A percentile compares a stretch with the other conserved stretches of the same genome.
Conservation (phyloP, 176 grass and related monocot species). For the Guadua angustifolia region DNA sequence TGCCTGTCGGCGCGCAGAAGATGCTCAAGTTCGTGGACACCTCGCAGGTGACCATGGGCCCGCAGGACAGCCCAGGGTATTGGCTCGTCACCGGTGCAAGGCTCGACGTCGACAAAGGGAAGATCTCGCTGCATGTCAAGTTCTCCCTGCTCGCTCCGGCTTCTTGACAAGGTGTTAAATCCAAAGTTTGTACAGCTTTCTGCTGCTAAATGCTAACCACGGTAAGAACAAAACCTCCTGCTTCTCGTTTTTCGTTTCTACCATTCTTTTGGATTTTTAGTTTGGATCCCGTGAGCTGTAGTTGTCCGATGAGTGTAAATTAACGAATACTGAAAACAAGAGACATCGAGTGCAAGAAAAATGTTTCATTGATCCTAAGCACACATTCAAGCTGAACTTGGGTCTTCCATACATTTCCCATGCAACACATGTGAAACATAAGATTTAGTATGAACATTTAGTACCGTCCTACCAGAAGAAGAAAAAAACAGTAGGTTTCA, state of each 20-base stretch:
- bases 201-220: slow-evolving; percentile 36
- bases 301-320: neutral
- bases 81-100: slow-evolving; percentile 92
- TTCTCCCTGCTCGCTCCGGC: slow-evolving; percentile 73
- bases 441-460: neutral
- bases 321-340: neutral
- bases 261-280: slow-evolving; percentile 20
- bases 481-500: neutral
- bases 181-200: slow-evolving; percentile 12
- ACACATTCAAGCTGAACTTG: neutral
- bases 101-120: slow-evolving; percentile 80
- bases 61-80: slow-evolving; percentile 79
- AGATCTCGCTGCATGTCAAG: slow-evolving; percentile 78
- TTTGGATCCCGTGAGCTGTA: neutral
- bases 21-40: slow-evolving; percentile 85
- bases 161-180: slow-evolving; percentile 16
- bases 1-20: slow-evolving; percentile 69
- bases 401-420: slow-evolving; percentile 4
- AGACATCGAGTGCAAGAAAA: slow-evolving; percentile 10
- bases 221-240: neutral
- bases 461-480: neutral
- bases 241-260: neutral
- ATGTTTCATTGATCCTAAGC: neutral
- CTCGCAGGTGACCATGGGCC: slow-evolving; percentile 73
- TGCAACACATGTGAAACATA: neutral